Conservation (phyloP, 768 basidiomycete genomes). For the Mycena maculata region DNA sequence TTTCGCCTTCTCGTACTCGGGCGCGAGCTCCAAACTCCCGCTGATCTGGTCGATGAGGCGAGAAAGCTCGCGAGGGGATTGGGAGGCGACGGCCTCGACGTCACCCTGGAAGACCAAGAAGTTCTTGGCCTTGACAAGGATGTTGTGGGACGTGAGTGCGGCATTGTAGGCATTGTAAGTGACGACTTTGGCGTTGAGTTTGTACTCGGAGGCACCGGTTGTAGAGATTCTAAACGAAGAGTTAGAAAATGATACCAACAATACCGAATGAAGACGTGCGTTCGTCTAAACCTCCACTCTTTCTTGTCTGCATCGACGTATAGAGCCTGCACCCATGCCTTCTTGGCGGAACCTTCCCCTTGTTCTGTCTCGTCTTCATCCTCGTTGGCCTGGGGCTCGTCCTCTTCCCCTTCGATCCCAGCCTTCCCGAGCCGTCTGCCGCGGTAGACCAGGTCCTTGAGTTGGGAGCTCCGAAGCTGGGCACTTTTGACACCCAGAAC, state of each 20-base stretch:
- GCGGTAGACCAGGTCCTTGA: slow-evolving; percentile 96
- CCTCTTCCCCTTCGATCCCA: slow-evolving; percentile 56
- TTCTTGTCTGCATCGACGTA: slow-evolving; percentile 81
- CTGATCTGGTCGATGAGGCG: slow-evolving; percentile 95
- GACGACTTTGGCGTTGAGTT: slow-evolving; percentile 82
- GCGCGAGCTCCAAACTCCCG: slow-evolving; percentile 90
- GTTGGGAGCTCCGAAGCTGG: slow-evolving; percentile 90
- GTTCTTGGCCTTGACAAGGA: slow-evolving; percentile 99
- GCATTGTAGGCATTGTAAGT: slow-evolving; percentile 91
- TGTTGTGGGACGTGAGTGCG: slow-evolving; percentile 88
- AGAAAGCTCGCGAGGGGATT: slow-evolving; percentile 90
- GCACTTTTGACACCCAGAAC: slow-evolving; percentile 96
- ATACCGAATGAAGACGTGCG: slow-evolving; percentile 64
- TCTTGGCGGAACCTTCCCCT: slow-evolving; percentile 88
- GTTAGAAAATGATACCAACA: slow-evolving; percentile 8
- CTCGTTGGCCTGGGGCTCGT: slow-evolving; percentile 61
- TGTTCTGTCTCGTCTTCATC: slow-evolving; percentile 63
- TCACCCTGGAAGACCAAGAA: slow-evolving; percentile 99
- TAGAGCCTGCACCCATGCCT: slow-evolving; percentile 96
- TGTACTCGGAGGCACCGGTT: slow-evolving; percentile 91
- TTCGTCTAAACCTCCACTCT: slow-evolving; percentile 92
- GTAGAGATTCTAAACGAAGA: slow-evolving; percentile 77
- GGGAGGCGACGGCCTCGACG: slow-evolving; percentile 96
- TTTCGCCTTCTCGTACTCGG: slow-evolving; percentile 91
- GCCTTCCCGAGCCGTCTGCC: slow-evolving; percentile 75